Evolutionary conservation across 2,329 filamentous ascomycete species (phyloP), one percentile per base, ranked within the genome.

Genomic region (Cordyceps pruinosa): DNA sequence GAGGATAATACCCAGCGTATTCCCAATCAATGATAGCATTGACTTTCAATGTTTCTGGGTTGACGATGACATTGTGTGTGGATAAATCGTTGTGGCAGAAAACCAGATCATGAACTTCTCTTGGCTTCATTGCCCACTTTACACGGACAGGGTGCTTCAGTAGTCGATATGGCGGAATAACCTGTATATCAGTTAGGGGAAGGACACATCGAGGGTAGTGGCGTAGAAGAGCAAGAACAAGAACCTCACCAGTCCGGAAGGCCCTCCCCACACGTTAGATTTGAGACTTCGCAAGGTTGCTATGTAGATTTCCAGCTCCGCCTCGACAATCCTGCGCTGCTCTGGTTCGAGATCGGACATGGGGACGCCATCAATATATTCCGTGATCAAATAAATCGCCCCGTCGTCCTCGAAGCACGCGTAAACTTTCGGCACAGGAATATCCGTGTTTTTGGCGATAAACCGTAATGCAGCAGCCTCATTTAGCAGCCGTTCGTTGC

Each of bases 1-100:
- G 30, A 2, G 66, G 68, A 41, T 60, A 73, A 58, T 69, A 73
- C 1, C 70, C 71, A 1, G 66, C 66, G 53, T 69, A 72, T 58
- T 74, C 71, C 71, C 70, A 73, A 42, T 73, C 71, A 19, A 73
- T 62, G 34, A 72, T 68, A 8, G 68, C 68, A 4, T 57, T 60
- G 13, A 73, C 65, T 41, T 69, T 67, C 19, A 71, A 50, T 3
- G 66, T 67, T 1, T 61, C 55, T 5, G 57, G 59, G n/a, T 65
- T 53, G 8, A 61, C 58, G 30, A 61, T 58, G 45, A 60, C 46
- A 35, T 61, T 62, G n/a, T 59, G 42, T 34, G 42, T 15, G 3
- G 53, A 61, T 3, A 61, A 25, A 30, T 62, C 61, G 35, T 54
- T 56, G 34, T 62, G 58, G 35, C 61, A 62, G 21, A 65, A 65